Conservation (phyloP, 805 yeast species). For the Torulaspora microellipsoides region DNA sequence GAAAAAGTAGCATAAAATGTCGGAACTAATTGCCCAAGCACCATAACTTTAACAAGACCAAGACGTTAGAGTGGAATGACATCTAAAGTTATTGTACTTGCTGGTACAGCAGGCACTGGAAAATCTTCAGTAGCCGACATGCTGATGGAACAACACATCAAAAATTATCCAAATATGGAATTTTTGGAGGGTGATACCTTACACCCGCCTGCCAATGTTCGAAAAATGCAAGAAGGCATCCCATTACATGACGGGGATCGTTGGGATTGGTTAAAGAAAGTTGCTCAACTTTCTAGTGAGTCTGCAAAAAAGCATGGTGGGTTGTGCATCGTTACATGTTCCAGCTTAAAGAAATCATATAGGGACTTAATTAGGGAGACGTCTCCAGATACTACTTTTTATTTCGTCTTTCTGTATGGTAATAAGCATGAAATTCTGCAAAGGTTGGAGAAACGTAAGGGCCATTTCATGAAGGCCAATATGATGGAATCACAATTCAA, state of each 20-base stretch:
- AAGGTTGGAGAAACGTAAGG: slow-evolving; percentile 60
- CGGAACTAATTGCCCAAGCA: no score
- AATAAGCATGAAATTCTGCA: slow-evolving; percentile 52
- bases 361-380: slow-evolving; percentile 52
- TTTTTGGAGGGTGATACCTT: slow-evolving; percentile 83
- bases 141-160: slow-evolving; percentile 37
- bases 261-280: slow-evolving; percentile 75
- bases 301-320: slow-evolving; percentile 35
- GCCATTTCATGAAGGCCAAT: slow-evolving; percentile 82
- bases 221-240: slow-evolving; percentile 75
- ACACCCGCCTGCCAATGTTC: slow-evolving; percentile 69
- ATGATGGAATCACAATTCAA: slow-evolving; percentile 80
- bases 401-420: slow-evolving; percentile 66
- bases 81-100: slow-evolving; percentile 54
- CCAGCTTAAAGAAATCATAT: slow-evolving; percentile 73
- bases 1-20: no score
- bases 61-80: background rate
- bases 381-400: slow-evolving; percentile 39
- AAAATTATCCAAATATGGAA: slow-evolving; percentile 39
- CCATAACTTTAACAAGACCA: no score
- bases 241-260: slow-evolving; percentile 89
- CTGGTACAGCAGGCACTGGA: slow-evolving; percentile 97
- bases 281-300: slow-evolving; percentile 42
- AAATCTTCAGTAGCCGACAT: slow-evolving; percentile 71
- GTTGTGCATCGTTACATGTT: slow-evolving; percentile 65